A percentile compares a stretch with the other conserved stretches of the same genome.
Evolutionary conservation across 2,329 filamentous ascomycete genomes (phyloP).

Genomic region (Fusarium austroafricanum): DNA sequence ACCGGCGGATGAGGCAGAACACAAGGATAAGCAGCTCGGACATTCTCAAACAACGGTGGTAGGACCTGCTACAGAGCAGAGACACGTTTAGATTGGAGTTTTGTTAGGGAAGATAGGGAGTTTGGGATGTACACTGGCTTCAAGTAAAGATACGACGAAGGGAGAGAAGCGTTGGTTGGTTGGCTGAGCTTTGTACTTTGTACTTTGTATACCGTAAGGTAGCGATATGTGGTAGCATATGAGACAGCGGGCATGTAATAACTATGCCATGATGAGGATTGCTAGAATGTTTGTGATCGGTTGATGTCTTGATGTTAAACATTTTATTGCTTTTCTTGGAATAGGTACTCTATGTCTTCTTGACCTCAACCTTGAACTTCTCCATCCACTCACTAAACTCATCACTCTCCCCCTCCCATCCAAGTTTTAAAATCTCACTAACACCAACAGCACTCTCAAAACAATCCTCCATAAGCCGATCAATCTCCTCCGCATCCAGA

Average conservation of each 20-base stretch:
- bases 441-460: constrained; percentile 69
- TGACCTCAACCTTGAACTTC: constrained; percentile 66
- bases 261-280: constrained; percentile 26
- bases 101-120: constrained; percentile 46
- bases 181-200: constrained; percentile 39
- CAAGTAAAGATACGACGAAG: background rate
- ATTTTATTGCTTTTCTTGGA: background rate
- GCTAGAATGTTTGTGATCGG: background rate
- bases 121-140: constrained; percentile 7
- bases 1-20: constrained; percentile 47
- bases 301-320: constrained; percentile 41
- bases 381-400: constrained; percentile 83
- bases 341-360: constrained; percentile 51
- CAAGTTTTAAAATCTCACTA: constrained; percentile 65
- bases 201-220: no score
- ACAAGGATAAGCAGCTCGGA: constrained; percentile 59
- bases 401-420: constrained; percentile 75
- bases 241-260: constrained; percentile 24
- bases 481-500: constrained; percentile 69
- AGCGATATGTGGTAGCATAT: constrained; percentile 19
- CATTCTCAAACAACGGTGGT: constrained; percentile 51
- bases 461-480: constrained; percentile 68
- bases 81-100: background rate
- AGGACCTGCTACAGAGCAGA: constrained; percentile 1
- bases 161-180: background rate